phyloP scores from a whole-genome alignment of 257 asterid species.

The Petrea volubilis region DNA sequence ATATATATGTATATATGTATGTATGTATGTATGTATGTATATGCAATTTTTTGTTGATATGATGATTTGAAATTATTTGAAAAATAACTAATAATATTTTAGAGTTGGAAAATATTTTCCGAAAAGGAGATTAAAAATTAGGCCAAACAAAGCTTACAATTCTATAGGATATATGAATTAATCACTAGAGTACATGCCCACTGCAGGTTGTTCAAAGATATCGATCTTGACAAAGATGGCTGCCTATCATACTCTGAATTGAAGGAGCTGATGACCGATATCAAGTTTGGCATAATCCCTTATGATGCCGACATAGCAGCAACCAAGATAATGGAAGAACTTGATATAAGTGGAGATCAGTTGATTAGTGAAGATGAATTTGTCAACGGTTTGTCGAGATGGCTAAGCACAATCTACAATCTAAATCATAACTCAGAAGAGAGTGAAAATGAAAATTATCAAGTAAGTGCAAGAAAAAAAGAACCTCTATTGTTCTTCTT shows the following conservation, averaged over 20 bases:
- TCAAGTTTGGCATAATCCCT: constrained; percentile 41
- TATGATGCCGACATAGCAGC: constrained; percentile 37
- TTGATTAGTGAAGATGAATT: constrained; percentile 51
- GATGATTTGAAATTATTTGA: too few relatives aligned
- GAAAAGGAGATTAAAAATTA: too few relatives aligned
- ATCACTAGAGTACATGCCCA: too few relatives aligned
- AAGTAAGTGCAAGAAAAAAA: too few relatives aligned
- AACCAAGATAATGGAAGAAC: constrained; percentile 50
- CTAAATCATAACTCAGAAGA: constrained; percentile 9
- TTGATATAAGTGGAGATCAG: constrained; percentile 42
- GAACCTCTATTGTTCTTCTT: not conserved
- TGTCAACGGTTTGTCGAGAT: constrained; percentile 37
- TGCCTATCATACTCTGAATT: constrained; percentile 43
- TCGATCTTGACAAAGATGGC: constrained; percentile 43
- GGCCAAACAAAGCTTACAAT: too few relatives aligned
- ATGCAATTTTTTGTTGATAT: too few relatives aligned
- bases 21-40: too few relatives aligned
- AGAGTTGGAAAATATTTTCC: too few relatives aligned
- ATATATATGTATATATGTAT: too few relatives aligned
- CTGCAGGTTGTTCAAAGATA: constrained; percentile 47
- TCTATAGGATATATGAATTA: too few relatives aligned
- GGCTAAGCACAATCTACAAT: constrained; percentile 31
- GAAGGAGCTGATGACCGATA: constrained; percentile 34
- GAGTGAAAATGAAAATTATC: constrained; percentile 37
- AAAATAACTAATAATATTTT: too few relatives aligned